These are phyloP conservation scores for Dysphania ambrosioides DNA, from an alignment of 148 eudicot species.

Conservation along the genomic window DNA sequence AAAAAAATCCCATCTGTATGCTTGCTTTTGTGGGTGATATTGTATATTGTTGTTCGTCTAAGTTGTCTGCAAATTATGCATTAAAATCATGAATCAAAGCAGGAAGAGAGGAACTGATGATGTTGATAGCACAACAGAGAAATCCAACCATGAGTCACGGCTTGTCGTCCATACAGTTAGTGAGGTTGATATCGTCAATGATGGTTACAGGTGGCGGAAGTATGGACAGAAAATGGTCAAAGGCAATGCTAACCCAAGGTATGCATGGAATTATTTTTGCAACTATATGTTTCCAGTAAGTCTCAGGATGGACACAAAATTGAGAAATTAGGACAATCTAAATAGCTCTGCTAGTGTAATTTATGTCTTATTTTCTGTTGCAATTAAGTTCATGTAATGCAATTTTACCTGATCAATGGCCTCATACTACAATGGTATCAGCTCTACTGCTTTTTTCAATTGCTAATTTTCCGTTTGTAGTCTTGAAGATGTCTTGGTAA, in stretches of 20 bases:
- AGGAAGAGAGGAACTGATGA: slow-evolving; percentile 56
- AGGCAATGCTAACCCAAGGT: slow-evolving; percentile 95
- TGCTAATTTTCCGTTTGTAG: too few species aligned
- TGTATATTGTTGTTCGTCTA: slow-evolving; percentile 4
- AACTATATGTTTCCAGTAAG: not conserved
- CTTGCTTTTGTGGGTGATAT: not conserved
- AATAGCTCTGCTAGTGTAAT: not conserved
- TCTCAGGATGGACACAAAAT: not conserved
- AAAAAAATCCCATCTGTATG: not conserved
- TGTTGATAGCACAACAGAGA: slow-evolving; percentile 38
- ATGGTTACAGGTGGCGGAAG: slow-evolving; percentile 96
- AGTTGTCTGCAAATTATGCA: not conserved
- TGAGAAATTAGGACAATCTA: not conserved
- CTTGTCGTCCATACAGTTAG: slow-evolving; percentile 70
- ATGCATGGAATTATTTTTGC: slow-evolving; percentile 18
- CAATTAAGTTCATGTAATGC: not conserved
- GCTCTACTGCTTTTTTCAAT: too few species aligned
- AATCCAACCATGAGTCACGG: slow-evolving; percentile 47
- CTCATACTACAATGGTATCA: not conserved
- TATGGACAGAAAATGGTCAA: slow-evolving; percentile 93
- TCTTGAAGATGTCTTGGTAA: not conserved
- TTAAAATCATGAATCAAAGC: slow-evolving; percentile 9
- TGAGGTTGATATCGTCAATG: slow-evolving; percentile 75
- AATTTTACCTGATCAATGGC: not conserved
- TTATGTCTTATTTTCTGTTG: not conserved